Conservation (phyloP, 192 early-diverging fungal genomes). For the Coemansia sp. region DNA sequence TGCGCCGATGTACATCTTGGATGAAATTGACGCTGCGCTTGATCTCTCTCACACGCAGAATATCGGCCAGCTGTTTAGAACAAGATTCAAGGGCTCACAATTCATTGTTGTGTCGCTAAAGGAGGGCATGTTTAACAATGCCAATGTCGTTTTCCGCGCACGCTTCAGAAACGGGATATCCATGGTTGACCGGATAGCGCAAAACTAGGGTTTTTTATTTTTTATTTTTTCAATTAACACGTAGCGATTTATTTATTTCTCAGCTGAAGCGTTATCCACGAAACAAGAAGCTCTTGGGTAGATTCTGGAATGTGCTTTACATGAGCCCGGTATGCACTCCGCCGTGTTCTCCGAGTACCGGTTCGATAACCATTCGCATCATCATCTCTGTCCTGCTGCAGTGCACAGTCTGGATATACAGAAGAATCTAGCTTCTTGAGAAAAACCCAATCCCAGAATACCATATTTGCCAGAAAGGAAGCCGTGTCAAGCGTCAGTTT, state of each 20-base stretch:
- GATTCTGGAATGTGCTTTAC: conserved; percentile 28
- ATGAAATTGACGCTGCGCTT: conserved; percentile 98
- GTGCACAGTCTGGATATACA: background rate
- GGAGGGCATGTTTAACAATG: conserved; percentile 99
- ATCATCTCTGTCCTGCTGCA: background rate
- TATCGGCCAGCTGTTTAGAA: conserved; percentile 90
- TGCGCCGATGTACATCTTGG: conserved; percentile 99
- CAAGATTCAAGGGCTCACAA: conserved; percentile 92
- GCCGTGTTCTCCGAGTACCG: conserved; percentile 35
- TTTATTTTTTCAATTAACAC: background rate
- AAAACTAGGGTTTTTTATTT: conserved; percentile 16
- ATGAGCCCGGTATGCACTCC: conserved; percentile 43
- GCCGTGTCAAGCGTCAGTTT: conserved; percentile 15
- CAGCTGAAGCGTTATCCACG: conserved; percentile 10
- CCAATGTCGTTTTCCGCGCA: conserved; percentile 92
- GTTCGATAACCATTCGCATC: conserved; percentile 28
- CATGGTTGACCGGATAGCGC: conserved; percentile 71
- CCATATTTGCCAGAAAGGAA: conserved; percentile 35
- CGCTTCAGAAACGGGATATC: conserved; percentile 95
- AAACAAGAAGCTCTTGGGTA: conserved; percentile 26
- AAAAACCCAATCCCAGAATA: conserved; percentile 40
- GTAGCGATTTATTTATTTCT: background rate
- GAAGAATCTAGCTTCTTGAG: conserved; percentile 21
- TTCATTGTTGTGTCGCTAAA: conserved; percentile 99
- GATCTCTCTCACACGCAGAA: conserved; percentile 99